A percentile compares a stretch with the other conserved stretches of the same genome.
These are phyloP conservation scores for Lepidium aucheri DNA, from an alignment of 345 rosid genomes.

Conservation along the genomic window DNA sequence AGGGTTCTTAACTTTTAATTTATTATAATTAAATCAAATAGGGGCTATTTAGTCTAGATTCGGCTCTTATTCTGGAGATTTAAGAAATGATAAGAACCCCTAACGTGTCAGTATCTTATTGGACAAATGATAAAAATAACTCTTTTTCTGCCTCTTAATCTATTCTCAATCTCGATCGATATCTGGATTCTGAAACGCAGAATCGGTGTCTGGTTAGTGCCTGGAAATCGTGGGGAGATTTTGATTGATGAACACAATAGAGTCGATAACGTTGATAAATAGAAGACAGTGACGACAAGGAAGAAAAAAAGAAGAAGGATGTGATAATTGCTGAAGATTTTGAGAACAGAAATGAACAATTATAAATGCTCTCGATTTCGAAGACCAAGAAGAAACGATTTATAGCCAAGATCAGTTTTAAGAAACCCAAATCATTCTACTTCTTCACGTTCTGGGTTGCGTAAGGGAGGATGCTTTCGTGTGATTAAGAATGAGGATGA, in stretches of 20 bases:
- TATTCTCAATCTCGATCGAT: not conserved
- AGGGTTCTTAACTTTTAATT: too few relatives aligned
- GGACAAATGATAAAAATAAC: not conserved
- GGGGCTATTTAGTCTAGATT: too few relatives aligned
- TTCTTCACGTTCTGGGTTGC: constrained; percentile 8
- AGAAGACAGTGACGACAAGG: not conserved
- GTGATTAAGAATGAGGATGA: not conserved
- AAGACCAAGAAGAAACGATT: constrained; percentile 15
- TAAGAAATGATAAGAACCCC: not conserved
- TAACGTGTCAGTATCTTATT: too few relatives aligned
- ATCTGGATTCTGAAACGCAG: not conserved
- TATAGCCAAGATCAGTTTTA: not conserved
- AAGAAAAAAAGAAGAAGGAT: not conserved
- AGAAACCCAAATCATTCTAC: constrained; percentile 14
- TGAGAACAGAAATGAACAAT: not conserved
- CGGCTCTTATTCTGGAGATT: too few relatives aligned
- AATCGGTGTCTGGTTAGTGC: constrained; percentile 24
- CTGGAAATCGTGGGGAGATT: constrained; percentile 18
- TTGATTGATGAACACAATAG: constrained; percentile 14
- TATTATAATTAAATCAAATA: too few relatives aligned
- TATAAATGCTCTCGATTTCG: not conserved
- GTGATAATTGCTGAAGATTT: not conserved
- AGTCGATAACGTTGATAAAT: not conserved
- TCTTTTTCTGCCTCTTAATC: not conserved
- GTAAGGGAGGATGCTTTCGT: constrained; percentile 24